Evolutionary conservation across 1,284 basidiomycete genomes (phyloP).

Genomic region (Amylostereum chailletii): DNA sequence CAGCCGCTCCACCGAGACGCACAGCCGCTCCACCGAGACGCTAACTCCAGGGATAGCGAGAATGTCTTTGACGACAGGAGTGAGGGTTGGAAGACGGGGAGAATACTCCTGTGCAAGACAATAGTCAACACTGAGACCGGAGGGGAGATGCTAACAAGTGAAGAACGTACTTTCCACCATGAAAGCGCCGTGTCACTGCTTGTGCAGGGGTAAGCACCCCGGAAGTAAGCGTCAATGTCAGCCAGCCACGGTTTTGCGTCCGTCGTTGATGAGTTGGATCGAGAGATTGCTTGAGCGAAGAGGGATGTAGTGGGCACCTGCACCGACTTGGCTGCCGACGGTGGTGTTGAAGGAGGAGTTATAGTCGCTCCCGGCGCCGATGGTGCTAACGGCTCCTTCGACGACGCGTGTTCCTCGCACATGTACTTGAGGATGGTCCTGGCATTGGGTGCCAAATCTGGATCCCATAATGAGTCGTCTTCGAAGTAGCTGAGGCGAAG

Average conservation of each 20-base stretch:
- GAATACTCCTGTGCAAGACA: constrained; percentile 4
- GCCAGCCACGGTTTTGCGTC: not conserved
- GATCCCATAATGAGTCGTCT: constrained; percentile 7
- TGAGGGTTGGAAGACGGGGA: constrained; percentile 8
- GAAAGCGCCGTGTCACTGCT: constrained; percentile 8
- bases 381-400: not conserved
- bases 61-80: constrained; percentile 14
- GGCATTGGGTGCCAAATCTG: constrained; percentile 4
- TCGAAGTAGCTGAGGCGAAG: constrained; percentile 12
- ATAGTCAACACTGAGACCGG: too few relatives aligned
- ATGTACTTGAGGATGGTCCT: constrained; percentile 3
- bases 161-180: constrained; percentile 14
- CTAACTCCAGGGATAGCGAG: constrained; percentile 18
- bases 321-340: too few relatives aligned
- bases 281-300: too few relatives aligned
- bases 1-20: constrained; percentile 17
- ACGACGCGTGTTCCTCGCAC: constrained; percentile 5
- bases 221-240: constrained; percentile 6
- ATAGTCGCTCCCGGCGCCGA: not conserved
- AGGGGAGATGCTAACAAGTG: not conserved
- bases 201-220: constrained; percentile 1
- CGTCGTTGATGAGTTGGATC: too few relatives aligned
- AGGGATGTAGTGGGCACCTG: too few relatives aligned
- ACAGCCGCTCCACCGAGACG: too few relatives aligned
- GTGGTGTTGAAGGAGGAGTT: not conserved